A percentile compares a stretch with the other conserved stretches of the same genome.
Evolutionary conservation across 108 stramenopile species (phyloP).

Genomic region (Licmophora abbreviata): DNA sequence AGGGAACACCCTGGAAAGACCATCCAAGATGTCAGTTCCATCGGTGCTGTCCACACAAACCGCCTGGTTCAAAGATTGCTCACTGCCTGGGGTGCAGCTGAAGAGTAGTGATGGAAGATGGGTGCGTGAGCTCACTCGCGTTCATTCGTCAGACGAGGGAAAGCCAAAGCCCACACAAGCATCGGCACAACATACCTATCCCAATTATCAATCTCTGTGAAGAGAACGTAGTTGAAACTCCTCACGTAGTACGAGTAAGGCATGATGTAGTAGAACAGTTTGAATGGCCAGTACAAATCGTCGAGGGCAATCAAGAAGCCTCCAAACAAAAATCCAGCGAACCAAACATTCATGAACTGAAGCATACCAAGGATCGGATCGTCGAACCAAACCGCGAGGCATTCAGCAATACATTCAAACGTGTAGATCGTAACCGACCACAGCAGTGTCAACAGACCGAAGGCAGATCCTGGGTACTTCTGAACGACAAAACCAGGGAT

Average conservation of each 20-base stretch:
- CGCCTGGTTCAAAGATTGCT: not conserved
- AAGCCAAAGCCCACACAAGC: no score
- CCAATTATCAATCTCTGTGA: no score
- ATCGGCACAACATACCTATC: no score
- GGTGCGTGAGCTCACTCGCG: no score
- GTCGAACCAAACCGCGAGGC: conserved; percentile 8
- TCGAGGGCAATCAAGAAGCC: conserved; percentile 11
- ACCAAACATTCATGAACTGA: conserved; percentile 7
- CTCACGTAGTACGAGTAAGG: conserved; percentile 8
- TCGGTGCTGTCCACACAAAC: not conserved
- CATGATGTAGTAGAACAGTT: conserved; percentile 8
- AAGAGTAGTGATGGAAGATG: no score
- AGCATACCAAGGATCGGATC: conserved; percentile 17
- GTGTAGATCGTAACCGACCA: conserved; percentile 1
- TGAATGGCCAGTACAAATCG: conserved; percentile 15
- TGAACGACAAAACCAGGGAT: conserved; percentile 8
- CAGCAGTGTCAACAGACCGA: not conserved
- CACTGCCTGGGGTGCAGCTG: no score
- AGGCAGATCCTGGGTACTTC: not conserved
- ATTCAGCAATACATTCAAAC: conserved; percentile 12
- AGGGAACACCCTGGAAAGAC: conserved; percentile 9
- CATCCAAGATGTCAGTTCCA: conserved; percentile 13
- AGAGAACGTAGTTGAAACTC: conserved; percentile 2
- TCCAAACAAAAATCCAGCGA: conserved; percentile 11
- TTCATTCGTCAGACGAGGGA: no score